Evolutionary conservation across 208 protist species (phyloP), one percentile per base, ranked within the genome.

Genomic region (Balamuthia mandrillaris): DNA sequence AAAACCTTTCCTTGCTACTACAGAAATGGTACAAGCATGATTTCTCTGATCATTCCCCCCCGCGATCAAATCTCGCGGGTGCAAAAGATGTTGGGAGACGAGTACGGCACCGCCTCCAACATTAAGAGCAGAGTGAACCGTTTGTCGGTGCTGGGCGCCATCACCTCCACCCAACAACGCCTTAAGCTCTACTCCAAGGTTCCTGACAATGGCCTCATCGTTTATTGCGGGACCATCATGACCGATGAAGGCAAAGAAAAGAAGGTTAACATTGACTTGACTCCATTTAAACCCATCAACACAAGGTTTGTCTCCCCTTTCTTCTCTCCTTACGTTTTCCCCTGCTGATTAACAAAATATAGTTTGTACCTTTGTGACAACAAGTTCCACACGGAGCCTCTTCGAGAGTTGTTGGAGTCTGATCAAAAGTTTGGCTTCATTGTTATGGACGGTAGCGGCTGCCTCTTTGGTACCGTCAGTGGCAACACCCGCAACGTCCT

Each of bases 381-480:
- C 88, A 97, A 97, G 88, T 99, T 99, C 88, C 97, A 99, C 90
- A 98, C 96, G 12, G 96, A 98, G 79, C 96, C 98, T 74, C 94
- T 99, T 16, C 91, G 91, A 44, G 96, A 98, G 65, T 96, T 99
- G 86, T 90, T 99, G 4, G 97, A 99, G 87, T 96, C 93, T 39
- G 98, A 99, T 89, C 97, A 99, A 78, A 99, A 99, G 90, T 99
- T 99, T 92, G 99, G 98, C 51, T 99, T 99, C 91, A 99, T 99
- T 83, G 93, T 99, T 70, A 99, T 99, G 94, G 99, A 99, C 91
- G 98, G 98, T 92, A 98, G 95, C 81, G 98, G 98, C 63, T 91
- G 92, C 21, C 91, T 98, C 6, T 99, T 97, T 81, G 99, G 96
- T 37, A 99, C 97, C 6, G 92, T 99, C 1, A 95, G 93, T 70